These are phyloP conservation scores for Acorus gramineus DNA, from an alignment of 106 monocot genomes.

Conservation along the genomic window DNA sequence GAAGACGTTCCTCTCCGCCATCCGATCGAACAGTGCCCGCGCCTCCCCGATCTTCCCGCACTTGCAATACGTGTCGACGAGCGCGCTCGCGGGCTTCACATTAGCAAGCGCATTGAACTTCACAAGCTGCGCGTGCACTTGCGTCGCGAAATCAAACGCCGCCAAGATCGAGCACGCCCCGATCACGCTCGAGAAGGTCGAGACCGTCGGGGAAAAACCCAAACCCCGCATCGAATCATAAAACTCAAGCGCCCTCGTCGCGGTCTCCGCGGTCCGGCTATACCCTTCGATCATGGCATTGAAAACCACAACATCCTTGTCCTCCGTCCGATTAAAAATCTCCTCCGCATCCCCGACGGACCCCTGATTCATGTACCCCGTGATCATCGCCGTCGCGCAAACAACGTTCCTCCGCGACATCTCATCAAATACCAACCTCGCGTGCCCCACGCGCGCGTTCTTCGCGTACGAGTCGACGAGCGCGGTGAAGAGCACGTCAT, in stretches of 20 bases:
- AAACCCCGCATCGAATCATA: slow-evolving; percentile 49
- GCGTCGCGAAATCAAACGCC: slow-evolving; percentile 53
- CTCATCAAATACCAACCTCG: slow-evolving; percentile 31
- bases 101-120: slow-evolving; percentile 34
- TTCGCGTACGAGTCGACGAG: slow-evolving; percentile 84
- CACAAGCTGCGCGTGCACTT: slow-evolving; percentile 64
- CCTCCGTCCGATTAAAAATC: slow-evolving; percentile 31
- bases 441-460: slow-evolving; percentile 43
- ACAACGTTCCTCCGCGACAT: slow-evolving; percentile 40
- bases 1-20: slow-evolving; percentile 66
- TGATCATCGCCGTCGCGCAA: slow-evolving; percentile 70
- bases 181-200: slow-evolving; percentile 70
- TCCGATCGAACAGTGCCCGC: slow-evolving; percentile 43
- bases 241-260: slow-evolving; percentile 38
- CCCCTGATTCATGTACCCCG: slow-evolving; percentile 66
- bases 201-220: slow-evolving; percentile 38
- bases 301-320: slow-evolving; percentile 67
- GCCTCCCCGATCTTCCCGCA: slow-evolving; percentile 62
- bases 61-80: slow-evolving; percentile 85
- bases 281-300: slow-evolving; percentile 98
- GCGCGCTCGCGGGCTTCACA: slow-evolving; percentile 68
- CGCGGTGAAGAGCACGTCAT: slow-evolving; percentile 57
- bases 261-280: slow-evolving; percentile 38
- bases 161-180: slow-evolving; percentile 79
- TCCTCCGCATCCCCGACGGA: slow-evolving; percentile 51